Conservation (phyloP, 371 early-diverging fungal genomes). For the Batkoa obscura region DNA sequence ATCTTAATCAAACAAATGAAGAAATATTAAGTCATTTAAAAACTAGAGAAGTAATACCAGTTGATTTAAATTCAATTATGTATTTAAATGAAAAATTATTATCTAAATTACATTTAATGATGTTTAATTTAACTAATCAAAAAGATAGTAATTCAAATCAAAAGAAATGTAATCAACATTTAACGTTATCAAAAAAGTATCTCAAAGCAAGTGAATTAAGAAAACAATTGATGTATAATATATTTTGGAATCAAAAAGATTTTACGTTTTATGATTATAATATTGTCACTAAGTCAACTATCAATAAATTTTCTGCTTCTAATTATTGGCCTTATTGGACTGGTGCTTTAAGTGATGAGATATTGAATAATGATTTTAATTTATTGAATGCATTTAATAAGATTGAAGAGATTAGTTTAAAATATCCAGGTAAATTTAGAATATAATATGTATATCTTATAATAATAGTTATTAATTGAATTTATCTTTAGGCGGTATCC, state of each 20-base stretch:
- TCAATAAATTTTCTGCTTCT: not conserved
- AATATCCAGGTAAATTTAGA: not conserved
- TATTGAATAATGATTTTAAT: slow-evolving; percentile 9
- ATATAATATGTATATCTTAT: not conserved
- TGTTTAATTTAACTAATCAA: not conserved
- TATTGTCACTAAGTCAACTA: slow-evolving; percentile 5
- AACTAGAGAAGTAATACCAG: slow-evolving; percentile 48
- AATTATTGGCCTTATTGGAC: slow-evolving; percentile 14
- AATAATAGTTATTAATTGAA: no score
- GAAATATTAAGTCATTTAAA: slow-evolving; percentile 25
- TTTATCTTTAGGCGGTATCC: slow-evolving; percentile 34
- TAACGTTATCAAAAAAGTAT: slow-evolving; percentile 9
- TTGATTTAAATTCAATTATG: slow-evolving; percentile 72
- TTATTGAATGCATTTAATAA: slow-evolving; percentile 15
- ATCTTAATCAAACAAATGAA: not conserved
- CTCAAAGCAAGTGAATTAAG: slow-evolving; percentile 10
- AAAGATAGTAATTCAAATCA: not conserved
- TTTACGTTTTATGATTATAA: slow-evolving; percentile 20
- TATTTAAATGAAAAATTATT: slow-evolving; percentile 46
- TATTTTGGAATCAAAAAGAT: slow-evolving; percentile 16
- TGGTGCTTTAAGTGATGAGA: slow-evolving; percentile 15
- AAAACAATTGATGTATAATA: slow-evolving; percentile 13
- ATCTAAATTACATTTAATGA: slow-evolving; percentile 19
- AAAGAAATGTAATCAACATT: slow-evolving; percentile 4
- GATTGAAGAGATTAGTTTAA: slow-evolving; percentile 11